These are phyloP conservation scores for Mesotaenium endlicherianum DNA, from an alignment of 139 green algal genomes.

Conservation along the genomic window DNA sequence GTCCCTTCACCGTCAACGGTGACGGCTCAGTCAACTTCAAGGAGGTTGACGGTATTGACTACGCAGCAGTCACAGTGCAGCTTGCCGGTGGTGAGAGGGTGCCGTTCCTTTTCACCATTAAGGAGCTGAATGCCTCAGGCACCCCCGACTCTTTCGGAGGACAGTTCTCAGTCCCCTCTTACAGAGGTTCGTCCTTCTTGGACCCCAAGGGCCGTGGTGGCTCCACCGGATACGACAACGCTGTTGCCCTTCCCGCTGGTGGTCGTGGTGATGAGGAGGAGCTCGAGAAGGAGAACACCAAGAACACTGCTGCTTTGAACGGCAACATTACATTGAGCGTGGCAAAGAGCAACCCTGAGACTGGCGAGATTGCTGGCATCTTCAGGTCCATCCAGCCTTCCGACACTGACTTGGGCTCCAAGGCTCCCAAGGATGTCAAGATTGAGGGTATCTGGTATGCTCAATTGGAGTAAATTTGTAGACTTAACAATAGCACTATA, in stretches of 20 bases:
- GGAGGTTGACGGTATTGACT: slow-evolving; percentile 98
- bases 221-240: slow-evolving; percentile 93
- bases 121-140: slow-evolving; percentile 92
- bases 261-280: slow-evolving; percentile 76
- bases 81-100: slow-evolving; percentile 97
- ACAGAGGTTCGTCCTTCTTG: slow-evolving; percentile 97
- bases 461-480: slow-evolving; percentile 68
- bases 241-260: slow-evolving; percentile 87
- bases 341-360: slow-evolving; percentile 84
- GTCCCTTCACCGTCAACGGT: slow-evolving; percentile 53
- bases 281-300: slow-evolving; percentile 93
- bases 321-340: slow-evolving; percentile 89
- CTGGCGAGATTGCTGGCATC: slow-evolving; percentile 94
- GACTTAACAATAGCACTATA: no score
- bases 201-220: slow-evolving; percentile 99
- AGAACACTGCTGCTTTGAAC: slow-evolving; percentile 72
- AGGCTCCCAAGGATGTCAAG: slow-evolving; percentile 99
- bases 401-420: slow-evolving; percentile 97
- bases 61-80: slow-evolving; percentile 94
- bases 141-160: slow-evolving; percentile 81
- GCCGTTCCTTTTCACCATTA: slow-evolving; percentile 99
- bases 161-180: slow-evolving; percentile 96
- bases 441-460: slow-evolving; percentile 94
- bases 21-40: slow-evolving; percentile 83
- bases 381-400: slow-evolving; percentile 98